phyloP scores from a whole-genome alignment of 495 filamentous ascomycete genomes.

The Podospora australis region DNA sequence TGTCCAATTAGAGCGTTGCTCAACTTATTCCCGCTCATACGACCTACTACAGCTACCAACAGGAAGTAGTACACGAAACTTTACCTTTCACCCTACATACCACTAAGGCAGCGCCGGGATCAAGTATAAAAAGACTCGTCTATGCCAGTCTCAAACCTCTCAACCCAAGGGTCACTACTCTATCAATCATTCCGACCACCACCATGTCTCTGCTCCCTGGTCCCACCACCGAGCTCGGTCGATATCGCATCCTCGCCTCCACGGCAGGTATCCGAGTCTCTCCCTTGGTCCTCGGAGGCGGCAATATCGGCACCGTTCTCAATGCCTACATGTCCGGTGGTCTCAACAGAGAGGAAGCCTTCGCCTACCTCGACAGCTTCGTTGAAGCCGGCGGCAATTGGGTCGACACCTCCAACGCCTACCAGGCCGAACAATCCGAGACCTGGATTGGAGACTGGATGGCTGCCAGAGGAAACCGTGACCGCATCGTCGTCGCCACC shows the following conservation, averaged over 20 bases:
- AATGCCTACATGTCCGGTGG: slow-evolving; percentile 12
- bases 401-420: slow-evolving; percentile 68
- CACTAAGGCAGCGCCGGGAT: too few relatives aligned
- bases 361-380: background rate
- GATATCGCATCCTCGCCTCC: slow-evolving; percentile 55
- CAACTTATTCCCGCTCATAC: too few relatives aligned
- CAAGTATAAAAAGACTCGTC: too few relatives aligned
- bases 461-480: slow-evolving; percentile 34
- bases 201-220: slow-evolving; percentile 9
- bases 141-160: too few relatives aligned
- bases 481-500: slow-evolving; percentile 58
- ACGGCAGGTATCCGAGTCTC: slow-evolving; percentile 51
- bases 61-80: too few relatives aligned
- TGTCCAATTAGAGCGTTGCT: too few relatives aligned
- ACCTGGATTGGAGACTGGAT: slow-evolving; percentile 75
- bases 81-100: too few relatives aligned
- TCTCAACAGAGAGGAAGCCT: slow-evolving; percentile 3
- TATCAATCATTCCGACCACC: too few relatives aligned
- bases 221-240: slow-evolving; percentile 45
- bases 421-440: slow-evolving; percentile 63
- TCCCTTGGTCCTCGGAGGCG: slow-evolving; percentile 55
- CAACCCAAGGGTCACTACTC: too few relatives aligned
- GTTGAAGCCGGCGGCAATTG: slow-evolving; percentile 53
- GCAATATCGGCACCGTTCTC: slow-evolving; percentile 56
- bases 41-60: too few relatives aligned